phyloP scores from a whole-genome alignment of 1,139 yeast genomes.

The Debaryomyces robertsiae region DNA sequence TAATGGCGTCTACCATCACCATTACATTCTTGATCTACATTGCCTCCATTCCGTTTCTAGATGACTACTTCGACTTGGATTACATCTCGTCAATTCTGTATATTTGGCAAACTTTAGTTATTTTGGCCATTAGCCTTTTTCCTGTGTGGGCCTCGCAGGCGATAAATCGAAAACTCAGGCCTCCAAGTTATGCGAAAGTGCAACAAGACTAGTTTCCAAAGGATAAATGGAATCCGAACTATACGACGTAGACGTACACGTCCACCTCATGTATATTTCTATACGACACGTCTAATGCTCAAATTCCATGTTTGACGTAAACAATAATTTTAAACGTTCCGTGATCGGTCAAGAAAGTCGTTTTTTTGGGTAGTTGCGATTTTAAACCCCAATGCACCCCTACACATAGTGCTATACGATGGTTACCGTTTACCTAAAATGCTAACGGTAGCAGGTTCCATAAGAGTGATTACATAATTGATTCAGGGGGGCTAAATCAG shows the following conservation, averaged over 20 bases:
- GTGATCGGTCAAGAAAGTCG: slow-evolving; percentile 3
- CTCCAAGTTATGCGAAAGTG: slow-evolving; percentile 98
- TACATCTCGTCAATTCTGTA: slow-evolving; percentile 63
- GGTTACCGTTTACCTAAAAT: too few species aligned
- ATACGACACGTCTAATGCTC: slow-evolving; percentile 9
- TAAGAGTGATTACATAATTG: slow-evolving; percentile 4
- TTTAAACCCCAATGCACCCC: neutral
- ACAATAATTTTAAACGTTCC: slow-evolving; percentile 2
- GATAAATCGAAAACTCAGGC: slow-evolving; percentile 72
- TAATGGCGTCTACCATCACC: slow-evolving; percentile 74
- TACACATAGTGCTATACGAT: neutral
- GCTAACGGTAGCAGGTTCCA: too few species aligned
- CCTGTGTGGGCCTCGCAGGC: slow-evolving; percentile 91
- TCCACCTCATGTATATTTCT: slow-evolving; percentile 3
- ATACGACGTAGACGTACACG: slow-evolving; percentile 6
- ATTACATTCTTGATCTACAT: slow-evolving; percentile 69
- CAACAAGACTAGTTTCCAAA: slow-evolving; percentile 56
- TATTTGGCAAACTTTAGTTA: slow-evolving; percentile 68
- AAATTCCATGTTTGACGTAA: slow-evolving; percentile 4
- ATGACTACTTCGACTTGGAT: slow-evolving; percentile 77
- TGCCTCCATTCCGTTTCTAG: slow-evolving; percentile 76
- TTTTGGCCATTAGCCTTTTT: slow-evolving; percentile 69
- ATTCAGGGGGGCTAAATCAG: neutral
- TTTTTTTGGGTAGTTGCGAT: neutral
- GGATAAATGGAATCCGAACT: slow-evolving; percentile 1